Evolutionary conservation across 192 early-diverging fungal genomes (phyloP).

Genomic region (Mortierella claussenii): DNA sequence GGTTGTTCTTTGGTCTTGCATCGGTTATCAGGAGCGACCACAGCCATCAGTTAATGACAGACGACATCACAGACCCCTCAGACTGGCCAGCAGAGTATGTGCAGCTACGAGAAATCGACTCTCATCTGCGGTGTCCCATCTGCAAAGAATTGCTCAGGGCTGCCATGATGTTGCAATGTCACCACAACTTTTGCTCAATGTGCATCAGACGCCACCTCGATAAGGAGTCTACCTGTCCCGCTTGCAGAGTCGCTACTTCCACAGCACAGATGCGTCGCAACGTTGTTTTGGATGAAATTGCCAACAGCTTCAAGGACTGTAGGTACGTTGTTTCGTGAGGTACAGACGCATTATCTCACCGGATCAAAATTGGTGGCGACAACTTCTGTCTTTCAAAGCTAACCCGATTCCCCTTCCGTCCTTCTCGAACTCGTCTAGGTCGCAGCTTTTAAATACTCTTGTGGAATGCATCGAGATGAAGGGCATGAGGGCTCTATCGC

Average conservation of each 20-base stretch:
- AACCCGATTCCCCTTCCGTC: too few relatives aligned
- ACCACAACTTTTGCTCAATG: constrained; percentile 82
- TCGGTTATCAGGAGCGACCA: neutral
- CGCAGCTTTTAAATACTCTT: neutral
- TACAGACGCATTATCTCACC: too few relatives aligned
- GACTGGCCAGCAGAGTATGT: constrained; percentile 68
- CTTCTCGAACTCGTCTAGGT: too few relatives aligned
- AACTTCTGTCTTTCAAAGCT: too few relatives aligned
- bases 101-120: constrained; percentile 68
- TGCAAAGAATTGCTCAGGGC: constrained; percentile 79
- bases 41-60: constrained; percentile 22
- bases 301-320: constrained; percentile 38
- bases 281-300: constrained; percentile 36
- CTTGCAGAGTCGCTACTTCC: constrained; percentile 62
- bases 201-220: constrained; percentile 74
- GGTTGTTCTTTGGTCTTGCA: neutral
- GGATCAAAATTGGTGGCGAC: constrained; percentile 52
- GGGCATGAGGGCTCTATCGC: too few relatives aligned
- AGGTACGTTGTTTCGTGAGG: too few relatives aligned
- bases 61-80: constrained; percentile 71
- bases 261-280: constrained; percentile 40
- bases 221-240: constrained; percentile 71
- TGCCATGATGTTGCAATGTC: constrained; percentile 71
- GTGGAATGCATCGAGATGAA: neutral
- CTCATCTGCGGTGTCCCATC: constrained; percentile 77